These are phyloP conservation scores for Pilasporangium apinafurcum DNA, from an alignment of 352 stramenopile genomes.

Conservation along the genomic window DNA sequence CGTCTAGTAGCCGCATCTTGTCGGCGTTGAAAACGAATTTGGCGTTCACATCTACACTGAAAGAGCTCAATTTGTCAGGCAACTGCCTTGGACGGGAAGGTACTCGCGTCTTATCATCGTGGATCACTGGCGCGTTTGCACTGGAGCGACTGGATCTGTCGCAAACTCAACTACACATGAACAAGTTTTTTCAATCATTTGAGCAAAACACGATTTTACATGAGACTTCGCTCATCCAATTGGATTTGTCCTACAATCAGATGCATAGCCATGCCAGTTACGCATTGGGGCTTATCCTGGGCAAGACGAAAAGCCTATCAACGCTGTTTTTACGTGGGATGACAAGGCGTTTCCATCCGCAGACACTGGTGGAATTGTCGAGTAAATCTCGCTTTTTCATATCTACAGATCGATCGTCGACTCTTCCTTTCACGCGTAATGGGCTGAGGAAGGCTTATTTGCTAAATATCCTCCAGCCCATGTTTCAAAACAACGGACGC, in stretches of 20 bases:
- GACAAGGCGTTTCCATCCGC: constrained; percentile 20
- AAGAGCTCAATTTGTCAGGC: constrained; percentile 55
- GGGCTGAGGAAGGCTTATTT: constrained; percentile 44
- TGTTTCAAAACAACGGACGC: constrained; percentile 56
- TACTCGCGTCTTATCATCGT: constrained; percentile 32
- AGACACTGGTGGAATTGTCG: constrained; percentile 12
- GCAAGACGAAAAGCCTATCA: constrained; percentile 50
- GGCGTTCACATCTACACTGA: constrained; percentile 33
- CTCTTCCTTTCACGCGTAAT: too few species aligned
- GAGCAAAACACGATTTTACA: constrained; percentile 62
- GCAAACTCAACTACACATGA: constrained; percentile 44
- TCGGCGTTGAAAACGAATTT: constrained; percentile 37
- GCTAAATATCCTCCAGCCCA: constrained; percentile 46
- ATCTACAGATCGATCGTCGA: too few species aligned
- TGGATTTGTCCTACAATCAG: constrained; percentile 70
- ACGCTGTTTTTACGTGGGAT: constrained; percentile 64
- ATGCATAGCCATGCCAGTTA: constrained; percentile 44
- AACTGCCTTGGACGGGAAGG: constrained; percentile 46
- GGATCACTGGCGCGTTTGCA: constrained; percentile 48
- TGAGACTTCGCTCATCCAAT: constrained; percentile 43
- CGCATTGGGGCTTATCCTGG: constrained; percentile 52
- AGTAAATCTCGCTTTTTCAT: constrained; percentile 8
- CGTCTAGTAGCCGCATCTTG: constrained; percentile 27
- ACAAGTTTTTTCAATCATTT: constrained; percentile 45
- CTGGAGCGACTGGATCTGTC: constrained; percentile 58